phyloP scores from a whole-genome alignment of 2,329 filamentous ascomycete species.

The Chrysoporthe puriensis region DNA sequence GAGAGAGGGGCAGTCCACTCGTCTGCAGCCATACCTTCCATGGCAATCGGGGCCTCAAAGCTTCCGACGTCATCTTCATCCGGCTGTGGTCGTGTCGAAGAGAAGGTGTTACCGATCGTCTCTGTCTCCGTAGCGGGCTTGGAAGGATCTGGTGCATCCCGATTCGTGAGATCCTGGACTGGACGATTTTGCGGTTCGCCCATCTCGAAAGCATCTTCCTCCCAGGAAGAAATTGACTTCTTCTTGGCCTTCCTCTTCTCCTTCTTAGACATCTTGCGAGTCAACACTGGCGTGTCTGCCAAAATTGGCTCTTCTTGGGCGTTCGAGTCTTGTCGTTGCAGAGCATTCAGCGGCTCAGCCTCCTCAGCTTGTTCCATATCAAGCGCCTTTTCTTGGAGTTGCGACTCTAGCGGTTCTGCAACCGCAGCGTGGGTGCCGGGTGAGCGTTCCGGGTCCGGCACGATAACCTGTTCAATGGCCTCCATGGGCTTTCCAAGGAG shows the following conservation, averaged over 20 bases:
- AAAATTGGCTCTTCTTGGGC: not conserved
- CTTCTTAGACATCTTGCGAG: conserved; percentile 30
- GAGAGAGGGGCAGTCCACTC: conserved; percentile 28
- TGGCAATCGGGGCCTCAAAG: conserved; percentile 25
- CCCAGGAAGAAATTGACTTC: conserved; percentile 31
- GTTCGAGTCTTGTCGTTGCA: not conserved
- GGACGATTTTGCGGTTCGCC: conserved; percentile 22
- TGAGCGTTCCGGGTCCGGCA: conserved; percentile 5
- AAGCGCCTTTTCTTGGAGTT: not conserved
- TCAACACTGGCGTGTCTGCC: conserved; percentile 13
- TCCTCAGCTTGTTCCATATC: not conserved
- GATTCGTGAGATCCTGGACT: conserved; percentile 12
- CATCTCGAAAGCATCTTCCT: conserved; percentile 21
- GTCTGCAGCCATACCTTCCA: conserved; percentile 31
- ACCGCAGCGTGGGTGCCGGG: not conserved
- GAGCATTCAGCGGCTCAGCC: not conserved
- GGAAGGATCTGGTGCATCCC: conserved; percentile 4
- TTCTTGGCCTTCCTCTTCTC: conserved; percentile 36
- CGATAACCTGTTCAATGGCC: not conserved
- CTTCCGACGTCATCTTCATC: conserved; percentile 33
- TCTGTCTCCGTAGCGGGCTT: conserved; percentile 5
- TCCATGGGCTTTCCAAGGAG: not conserved
- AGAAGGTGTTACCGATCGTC: not conserved
- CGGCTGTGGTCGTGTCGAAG: not conserved
- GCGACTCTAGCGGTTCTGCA: not conserved